These are phyloP conservation scores for Fusarium armeniacum DNA, from an alignment of 2,329 filamentous ascomycete genomes.

Conservation along the genomic window DNA sequence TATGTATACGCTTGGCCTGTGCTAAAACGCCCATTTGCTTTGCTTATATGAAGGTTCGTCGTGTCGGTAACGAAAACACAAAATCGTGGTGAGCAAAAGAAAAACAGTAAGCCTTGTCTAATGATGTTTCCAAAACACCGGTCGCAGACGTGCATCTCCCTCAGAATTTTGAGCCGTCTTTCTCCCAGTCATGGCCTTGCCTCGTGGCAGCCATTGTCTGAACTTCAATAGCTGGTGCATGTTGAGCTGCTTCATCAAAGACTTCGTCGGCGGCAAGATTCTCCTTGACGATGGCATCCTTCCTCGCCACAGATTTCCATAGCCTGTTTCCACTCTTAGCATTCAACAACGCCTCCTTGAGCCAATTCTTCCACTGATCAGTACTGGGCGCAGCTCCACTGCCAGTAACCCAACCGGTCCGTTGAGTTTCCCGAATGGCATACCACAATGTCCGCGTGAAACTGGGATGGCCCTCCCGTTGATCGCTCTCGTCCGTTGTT, in stretches of 20 bases:
- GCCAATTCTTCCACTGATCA: constrained; percentile 67
- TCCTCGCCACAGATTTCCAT: constrained; percentile 65
- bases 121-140: not conserved
- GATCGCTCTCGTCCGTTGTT: constrained; percentile 50
- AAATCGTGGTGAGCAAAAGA: not conserved
- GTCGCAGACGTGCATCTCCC: not conserved
- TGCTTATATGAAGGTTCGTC: not conserved
- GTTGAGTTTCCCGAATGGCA: constrained; percentile 67
- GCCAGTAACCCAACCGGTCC: constrained; percentile 66
- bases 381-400: constrained; percentile 67
- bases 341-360: constrained; percentile 62
- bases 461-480: constrained; percentile 59
- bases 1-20: not conserved
- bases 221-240: constrained; percentile 51
- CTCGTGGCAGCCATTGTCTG: constrained; percentile 29
- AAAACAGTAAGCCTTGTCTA: not conserved
- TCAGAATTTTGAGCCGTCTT: constrained; percentile 47
- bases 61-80: not conserved
- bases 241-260: constrained; percentile 51
- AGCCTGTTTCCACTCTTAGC: constrained; percentile 51
- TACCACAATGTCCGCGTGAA: constrained; percentile 72
- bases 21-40: not conserved
- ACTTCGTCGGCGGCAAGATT: constrained; percentile 35
- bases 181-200: constrained; percentile 40
- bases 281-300: constrained; percentile 63